Conservation (phyloP, 148 eudicot genomes). For the Rhododendron henanense region DNA sequence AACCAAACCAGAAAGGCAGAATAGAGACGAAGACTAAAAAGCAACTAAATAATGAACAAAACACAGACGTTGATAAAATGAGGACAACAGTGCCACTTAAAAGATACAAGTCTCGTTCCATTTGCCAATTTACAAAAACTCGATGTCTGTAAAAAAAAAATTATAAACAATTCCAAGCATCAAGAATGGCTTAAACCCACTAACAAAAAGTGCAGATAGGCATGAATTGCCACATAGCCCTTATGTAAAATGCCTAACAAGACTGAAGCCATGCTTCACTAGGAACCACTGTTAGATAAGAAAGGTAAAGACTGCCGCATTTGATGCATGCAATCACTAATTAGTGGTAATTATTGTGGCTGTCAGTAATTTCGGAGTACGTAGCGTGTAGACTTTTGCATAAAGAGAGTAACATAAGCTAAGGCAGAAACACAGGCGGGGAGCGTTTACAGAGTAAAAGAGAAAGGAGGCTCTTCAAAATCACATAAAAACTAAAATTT, state of each 20-base stretch:
- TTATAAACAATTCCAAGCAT: neutral
- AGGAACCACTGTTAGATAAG: neutral
- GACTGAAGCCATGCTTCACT: neutral
- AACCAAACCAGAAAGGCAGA: neutral
- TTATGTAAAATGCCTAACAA: neutral
- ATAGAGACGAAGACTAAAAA: neutral
- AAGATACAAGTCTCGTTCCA: neutral
- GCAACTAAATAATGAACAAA: neutral
- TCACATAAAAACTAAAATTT: neutral
- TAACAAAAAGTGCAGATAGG: no score
- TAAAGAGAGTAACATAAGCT: neutral
- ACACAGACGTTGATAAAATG: neutral
- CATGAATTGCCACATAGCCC: neutral
- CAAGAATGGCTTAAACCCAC: neutral
- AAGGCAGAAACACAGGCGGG: neutral
- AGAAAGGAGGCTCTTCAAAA: neutral
- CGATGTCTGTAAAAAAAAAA: neutral
- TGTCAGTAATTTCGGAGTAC: neutral
- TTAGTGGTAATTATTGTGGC: neutral
- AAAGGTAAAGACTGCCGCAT: neutral
- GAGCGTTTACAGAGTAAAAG: neutral
- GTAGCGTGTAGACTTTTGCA: neutral
- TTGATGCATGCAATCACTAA: neutral
- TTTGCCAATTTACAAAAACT: neutral
- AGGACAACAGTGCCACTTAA: neutral